phyloP scores from a whole-genome alignment of 257 asterid genomes.

The Vinca minor region DNA sequence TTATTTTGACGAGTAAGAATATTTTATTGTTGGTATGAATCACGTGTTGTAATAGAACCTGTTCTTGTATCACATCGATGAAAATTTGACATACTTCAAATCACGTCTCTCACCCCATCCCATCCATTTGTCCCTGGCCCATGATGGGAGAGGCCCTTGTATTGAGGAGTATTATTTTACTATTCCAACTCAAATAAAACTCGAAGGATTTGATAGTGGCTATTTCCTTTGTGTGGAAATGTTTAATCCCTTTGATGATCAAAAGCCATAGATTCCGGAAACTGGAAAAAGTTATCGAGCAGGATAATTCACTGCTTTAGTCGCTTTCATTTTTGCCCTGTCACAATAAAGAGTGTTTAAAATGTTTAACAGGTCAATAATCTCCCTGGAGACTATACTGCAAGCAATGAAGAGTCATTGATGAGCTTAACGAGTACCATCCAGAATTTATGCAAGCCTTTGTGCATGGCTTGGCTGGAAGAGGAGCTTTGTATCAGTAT shows the following conservation, averaged over 20 bases:
- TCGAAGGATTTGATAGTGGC: neutral
- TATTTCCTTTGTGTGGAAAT: neutral
- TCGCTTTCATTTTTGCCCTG: neutral
- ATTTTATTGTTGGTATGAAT: neutral
- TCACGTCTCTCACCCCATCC: neutral
- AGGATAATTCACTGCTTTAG: neutral
- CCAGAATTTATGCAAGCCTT: constrained; percentile 57
- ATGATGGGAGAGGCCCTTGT: neutral
- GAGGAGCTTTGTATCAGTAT: constrained; percentile 71
- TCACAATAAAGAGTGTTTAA: neutral
- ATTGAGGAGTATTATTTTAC: neutral
- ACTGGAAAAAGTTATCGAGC: neutral
- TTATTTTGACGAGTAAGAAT: too few species aligned
- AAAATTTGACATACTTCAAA: neutral
- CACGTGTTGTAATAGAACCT: neutral
- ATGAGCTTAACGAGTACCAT: constrained; percentile 40
- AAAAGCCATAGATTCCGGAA: neutral
- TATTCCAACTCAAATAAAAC: neutral
- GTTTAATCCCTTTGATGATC: neutral
- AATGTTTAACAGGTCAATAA: constrained; percentile 50
- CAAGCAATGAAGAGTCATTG: constrained; percentile 31
- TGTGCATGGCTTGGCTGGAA: constrained; percentile 84
- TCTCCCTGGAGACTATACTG: constrained; percentile 37
- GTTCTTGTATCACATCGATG: neutral
- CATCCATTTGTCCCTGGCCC: neutral